Conservation (phyloP, 345 rosid genomes). For the Gossypium arboreum region DNA sequence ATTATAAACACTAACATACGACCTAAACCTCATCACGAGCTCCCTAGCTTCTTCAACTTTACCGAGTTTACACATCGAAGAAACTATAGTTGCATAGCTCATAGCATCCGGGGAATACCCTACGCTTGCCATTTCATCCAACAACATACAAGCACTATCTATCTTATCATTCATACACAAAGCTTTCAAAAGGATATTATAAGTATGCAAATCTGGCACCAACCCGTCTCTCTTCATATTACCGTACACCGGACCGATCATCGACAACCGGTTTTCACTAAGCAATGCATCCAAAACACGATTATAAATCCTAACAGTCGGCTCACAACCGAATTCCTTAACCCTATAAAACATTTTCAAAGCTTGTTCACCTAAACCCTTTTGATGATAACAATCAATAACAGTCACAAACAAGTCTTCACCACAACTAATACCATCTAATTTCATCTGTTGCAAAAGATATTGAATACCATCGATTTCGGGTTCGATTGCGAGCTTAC, state of each 20-base stretch:
- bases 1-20: slow-evolving; percentile 56
- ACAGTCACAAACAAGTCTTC: slow-evolving; percentile 66
- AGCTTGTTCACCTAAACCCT: slow-evolving; percentile 63
- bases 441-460: slow-evolving; percentile 87
- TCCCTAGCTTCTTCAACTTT: slow-evolving; percentile 66
- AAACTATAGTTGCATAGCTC: slow-evolving; percentile 71
- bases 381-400: slow-evolving; percentile 42
- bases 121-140: slow-evolving; percentile 61
- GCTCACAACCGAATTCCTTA: slow-evolving; percentile 71
- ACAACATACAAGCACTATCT: slow-evolving; percentile 71
- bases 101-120: slow-evolving; percentile 73
- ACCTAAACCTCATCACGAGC: slow-evolving; percentile 47
- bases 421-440: slow-evolving; percentile 61
- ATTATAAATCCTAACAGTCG: slow-evolving; percentile 76
- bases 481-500: slow-evolving; percentile 47
- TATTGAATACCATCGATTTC: slow-evolving; percentile 67
- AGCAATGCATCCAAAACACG: slow-evolving; percentile 75
- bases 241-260: slow-evolving; percentile 61
- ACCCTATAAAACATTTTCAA: slow-evolving; percentile 76
- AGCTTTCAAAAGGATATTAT: slow-evolving; percentile 78
- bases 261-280: slow-evolving; percentile 57
- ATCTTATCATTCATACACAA: slow-evolving; percentile 77
- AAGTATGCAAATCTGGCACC: slow-evolving; percentile 77
- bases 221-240: slow-evolving; percentile 80
- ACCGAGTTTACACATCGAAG: slow-evolving; percentile 70